Evolutionary conservation across 164 flowering plant species (phyloP).

Genomic region (Aristolochia californica): DNA sequence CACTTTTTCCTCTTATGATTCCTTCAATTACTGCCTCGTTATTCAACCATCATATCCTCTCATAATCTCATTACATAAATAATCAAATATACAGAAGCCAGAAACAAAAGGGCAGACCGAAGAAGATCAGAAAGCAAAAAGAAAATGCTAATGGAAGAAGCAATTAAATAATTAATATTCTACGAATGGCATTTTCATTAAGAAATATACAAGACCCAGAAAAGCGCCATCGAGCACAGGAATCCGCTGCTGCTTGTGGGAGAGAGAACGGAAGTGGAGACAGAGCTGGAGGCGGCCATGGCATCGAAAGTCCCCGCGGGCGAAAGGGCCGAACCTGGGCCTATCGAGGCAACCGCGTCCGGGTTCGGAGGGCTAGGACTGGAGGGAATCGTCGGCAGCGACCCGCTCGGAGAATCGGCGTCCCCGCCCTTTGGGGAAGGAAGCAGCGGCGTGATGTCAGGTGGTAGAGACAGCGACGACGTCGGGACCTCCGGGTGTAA

Average conservation of each 20-base stretch:
- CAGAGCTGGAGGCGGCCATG: constrained; percentile 19
- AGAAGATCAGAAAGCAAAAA: background rate
- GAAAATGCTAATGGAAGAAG: background rate
- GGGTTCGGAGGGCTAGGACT: constrained; percentile 67
- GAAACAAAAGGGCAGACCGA: background rate
- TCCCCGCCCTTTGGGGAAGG: constrained; percentile 30
- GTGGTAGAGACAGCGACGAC: constrained; percentile 28
- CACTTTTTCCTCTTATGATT: background rate
- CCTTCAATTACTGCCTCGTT: background rate
- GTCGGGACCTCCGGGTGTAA: constrained; percentile 19
- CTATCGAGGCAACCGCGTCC: constrained; percentile 23
- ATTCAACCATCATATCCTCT: background rate
- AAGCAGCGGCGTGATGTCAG: constrained; percentile 40
- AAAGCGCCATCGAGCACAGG: background rate
- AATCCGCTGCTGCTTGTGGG: background rate
- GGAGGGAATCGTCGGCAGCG: constrained; percentile 49
- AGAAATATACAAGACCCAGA: background rate
- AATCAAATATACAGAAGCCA: background rate
- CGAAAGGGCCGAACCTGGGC: constrained; percentile 16
- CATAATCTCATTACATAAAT: background rate
- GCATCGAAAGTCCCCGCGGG: constrained; percentile 26
- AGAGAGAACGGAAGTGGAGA: constrained; percentile 3
- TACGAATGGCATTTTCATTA: background rate
- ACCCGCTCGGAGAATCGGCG: constrained; percentile 26
- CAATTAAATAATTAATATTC: background rate